phyloP scores from a whole-genome alignment of 192 early-diverging fungal genomes.

The Podila horticola region DNA sequence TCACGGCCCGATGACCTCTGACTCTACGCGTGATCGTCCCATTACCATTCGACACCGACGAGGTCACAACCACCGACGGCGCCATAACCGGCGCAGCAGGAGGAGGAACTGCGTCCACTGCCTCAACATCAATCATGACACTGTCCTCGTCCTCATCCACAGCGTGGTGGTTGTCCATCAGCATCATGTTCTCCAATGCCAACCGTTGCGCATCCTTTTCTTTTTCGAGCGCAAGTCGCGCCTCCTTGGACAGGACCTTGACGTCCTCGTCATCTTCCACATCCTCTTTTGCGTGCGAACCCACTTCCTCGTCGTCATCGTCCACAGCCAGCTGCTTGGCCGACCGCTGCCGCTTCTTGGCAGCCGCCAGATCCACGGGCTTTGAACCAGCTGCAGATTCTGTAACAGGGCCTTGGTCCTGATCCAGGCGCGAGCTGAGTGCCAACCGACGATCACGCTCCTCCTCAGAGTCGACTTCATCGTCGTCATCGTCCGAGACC shows the following conservation, averaged over 20 bases:
- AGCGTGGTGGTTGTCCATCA: conserved; percentile 10
- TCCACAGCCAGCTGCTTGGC: conserved; percentile 28
- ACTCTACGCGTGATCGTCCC: conserved; percentile 8
- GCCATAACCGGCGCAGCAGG: too few species aligned
- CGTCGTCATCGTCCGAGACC: conserved; percentile 8
- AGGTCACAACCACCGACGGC: neutral
- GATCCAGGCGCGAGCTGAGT: conserved; percentile 32
- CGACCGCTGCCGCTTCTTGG: conserved; percentile 35
- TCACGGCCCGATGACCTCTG: conserved; percentile 26
- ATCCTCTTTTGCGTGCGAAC: neutral
- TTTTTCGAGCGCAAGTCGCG: conserved; percentile 16
- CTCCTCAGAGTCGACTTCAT: conserved; percentile 46
- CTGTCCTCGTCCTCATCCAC: conserved; percentile 34
- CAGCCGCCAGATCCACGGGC: conserved; percentile 14
- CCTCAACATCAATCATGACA: conserved; percentile 35
- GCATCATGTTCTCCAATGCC: conserved; percentile 49
- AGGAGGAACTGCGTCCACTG: conserved; percentile 5
- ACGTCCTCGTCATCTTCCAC: conserved; percentile 12
- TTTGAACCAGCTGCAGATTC: neutral
- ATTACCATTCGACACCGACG: neutral
- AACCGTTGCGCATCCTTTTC: conserved; percentile 37
- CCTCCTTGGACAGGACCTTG: conserved; percentile 24
- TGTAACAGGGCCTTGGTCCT: conserved; percentile 22
- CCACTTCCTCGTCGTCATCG: conserved; percentile 38
- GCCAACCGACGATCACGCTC: conserved; percentile 43